Percentiles rank a stretch among this genome's conserved stretches.
phyloP scores from a whole-genome alignment of 371 early-diverging fungal genomes.

The Sporodiniella umbellata region DNA sequence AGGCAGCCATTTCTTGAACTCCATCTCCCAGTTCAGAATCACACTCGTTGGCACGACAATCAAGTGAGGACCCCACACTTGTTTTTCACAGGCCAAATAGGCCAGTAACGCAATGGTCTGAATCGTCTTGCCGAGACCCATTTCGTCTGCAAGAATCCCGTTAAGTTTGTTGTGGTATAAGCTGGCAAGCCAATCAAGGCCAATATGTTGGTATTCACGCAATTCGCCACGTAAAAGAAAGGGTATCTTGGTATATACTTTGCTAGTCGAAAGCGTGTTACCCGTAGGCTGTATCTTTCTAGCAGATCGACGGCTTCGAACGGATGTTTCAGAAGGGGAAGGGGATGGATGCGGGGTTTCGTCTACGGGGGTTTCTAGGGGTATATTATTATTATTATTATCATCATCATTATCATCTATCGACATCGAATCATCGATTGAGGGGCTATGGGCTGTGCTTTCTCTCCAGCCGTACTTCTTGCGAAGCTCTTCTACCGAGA shows the following conservation, averaged over 20 bases:
- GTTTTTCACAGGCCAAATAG: conserved; percentile 68
- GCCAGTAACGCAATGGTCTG: conserved; percentile 92
- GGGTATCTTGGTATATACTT: conserved; percentile 53
- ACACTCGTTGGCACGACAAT: conserved; percentile 93
- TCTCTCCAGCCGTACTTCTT: conserved; percentile 43
- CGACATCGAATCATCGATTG: no score
- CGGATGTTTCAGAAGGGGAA: not conserved
- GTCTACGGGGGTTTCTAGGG: not conserved
- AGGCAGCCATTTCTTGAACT: conserved; percentile 91
- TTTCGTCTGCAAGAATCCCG: conserved; percentile 99
- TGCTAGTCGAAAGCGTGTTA: conserved; percentile 35
- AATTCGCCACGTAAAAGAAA: conserved; percentile 64
- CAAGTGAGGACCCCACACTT: conserved; percentile 84
- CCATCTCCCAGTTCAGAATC: conserved; percentile 93
- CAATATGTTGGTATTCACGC: conserved; percentile 77
- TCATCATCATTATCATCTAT: conserved; percentile 20
- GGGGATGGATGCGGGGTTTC: not conserved
- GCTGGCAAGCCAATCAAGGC: conserved; percentile 81
- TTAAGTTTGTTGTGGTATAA: conserved; percentile 91
- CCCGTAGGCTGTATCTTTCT: conserved; percentile 22
- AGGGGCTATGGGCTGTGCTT: no score
- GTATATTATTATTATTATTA: not conserved
- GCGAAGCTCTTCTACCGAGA: conserved; percentile 58
- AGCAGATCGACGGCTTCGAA: not conserved
- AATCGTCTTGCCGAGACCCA: conserved; percentile 97